Evolutionary conservation across 257 asterid genomes (phyloP).

Genomic region (Paraleonurus japonicus): DNA sequence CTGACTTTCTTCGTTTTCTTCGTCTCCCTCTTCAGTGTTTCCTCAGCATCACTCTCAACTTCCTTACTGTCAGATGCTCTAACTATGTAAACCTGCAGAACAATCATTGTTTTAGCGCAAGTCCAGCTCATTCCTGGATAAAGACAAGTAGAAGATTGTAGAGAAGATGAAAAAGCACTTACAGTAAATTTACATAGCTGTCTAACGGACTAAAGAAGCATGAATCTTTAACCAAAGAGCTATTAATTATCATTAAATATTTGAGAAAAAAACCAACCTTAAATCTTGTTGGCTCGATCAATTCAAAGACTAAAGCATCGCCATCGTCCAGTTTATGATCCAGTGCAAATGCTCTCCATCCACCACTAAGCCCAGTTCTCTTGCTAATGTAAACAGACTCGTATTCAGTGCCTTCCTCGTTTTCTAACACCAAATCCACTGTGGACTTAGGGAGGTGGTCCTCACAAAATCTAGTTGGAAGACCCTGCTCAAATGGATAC

Average conservation of each 20-base stretch:
- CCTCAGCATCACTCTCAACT: constrained; percentile 35
- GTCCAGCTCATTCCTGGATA: not conserved
- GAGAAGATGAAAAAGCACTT: not conserved
- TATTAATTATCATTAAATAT: not conserved
- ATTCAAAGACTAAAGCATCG: constrained; percentile 76
- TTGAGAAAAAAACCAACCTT: constrained; percentile 47
- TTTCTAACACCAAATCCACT: constrained; percentile 50
- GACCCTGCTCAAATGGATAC: constrained; percentile 52
- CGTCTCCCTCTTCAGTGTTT: constrained; percentile 22
- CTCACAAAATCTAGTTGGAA: constrained; percentile 62
- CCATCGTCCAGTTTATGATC: constrained; percentile 91
- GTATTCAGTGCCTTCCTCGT: constrained; percentile 60
- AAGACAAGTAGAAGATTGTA: constrained; percentile 3
- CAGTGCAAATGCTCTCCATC: constrained; percentile 93
- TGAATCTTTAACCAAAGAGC: not conserved
- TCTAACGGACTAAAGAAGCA: not conserved
- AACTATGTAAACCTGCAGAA: constrained; percentile 60
- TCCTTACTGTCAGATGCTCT: constrained; percentile 44
- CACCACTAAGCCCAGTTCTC: constrained; percentile 84
- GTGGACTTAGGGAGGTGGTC: constrained; percentile 64
- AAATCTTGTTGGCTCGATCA: constrained; percentile 67
- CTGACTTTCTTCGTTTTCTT: not conserved
- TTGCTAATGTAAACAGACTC: constrained; percentile 61
- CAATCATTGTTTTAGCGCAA: not conserved
- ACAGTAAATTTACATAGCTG: no score